Base-by-base conservation (phyloP, 164 flowering plant genomes). In the Tinospora cordifolia region DNA sequence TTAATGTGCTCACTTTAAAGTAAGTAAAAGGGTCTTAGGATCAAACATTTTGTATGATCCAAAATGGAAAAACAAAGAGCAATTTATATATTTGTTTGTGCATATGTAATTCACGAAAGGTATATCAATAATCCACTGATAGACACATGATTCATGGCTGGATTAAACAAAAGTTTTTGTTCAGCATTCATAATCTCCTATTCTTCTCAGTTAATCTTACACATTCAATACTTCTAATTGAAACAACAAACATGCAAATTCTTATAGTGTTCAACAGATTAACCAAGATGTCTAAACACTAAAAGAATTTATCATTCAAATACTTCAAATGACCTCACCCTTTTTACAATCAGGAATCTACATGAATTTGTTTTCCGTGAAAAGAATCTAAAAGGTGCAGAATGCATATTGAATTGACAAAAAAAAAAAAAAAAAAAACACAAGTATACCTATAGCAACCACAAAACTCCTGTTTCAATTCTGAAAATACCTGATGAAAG, bases 401-500 rank as follows among this genome's bases (percentile, higher is more conserved):
- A 39, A 21, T 65, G 14, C 68, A 65, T 51, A 60, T 12, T 24
- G 36, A 10, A 60, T 54, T 2, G 26, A 60, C 25, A 44, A 44
- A 44, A 4, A 46, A 60, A 22, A 22, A 44, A 44, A 44, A 4
- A 46, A 19, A 0, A 44, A 44, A 17, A 44, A 54, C 60, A 19
- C 4, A 54, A 68, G 15, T 25, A 30, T 47, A 27, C 27, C 14
- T 4, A 41, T 40, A 14, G 26, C 46, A 58, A 36, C 39, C 17
- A n/a, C 11, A 26, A 24, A 69, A 21, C 8, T 51, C 24, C 38
- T 62, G 22, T 27, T 71, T 38, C 59, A 65, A 51, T 46, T 40
- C 34, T 21, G 62, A 66, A 72, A 62, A 15, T 62, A 89, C 95
- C 95, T 76, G 90, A 75, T 65, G 85, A 82, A 57, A 89, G 89